Base-by-base conservation (phyloP, 306 rosid genomes). In the Biancaea sappan region DNA sequence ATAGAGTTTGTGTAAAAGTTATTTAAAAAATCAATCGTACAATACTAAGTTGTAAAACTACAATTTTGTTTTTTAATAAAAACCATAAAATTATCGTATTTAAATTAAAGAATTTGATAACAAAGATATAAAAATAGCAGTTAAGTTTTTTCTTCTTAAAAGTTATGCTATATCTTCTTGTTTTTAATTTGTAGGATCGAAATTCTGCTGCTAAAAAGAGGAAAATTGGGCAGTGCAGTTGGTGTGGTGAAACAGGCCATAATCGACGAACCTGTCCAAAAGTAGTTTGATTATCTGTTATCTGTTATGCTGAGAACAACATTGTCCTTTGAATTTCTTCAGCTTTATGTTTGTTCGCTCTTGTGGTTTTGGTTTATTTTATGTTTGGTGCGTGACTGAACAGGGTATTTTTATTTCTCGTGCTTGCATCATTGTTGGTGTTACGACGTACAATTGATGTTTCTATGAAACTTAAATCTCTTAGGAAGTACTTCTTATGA, bases 211-310 rank as follows among this genome's bases (percentile, higher is more conserved):
- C n/a, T 6, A 43, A 2, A 65, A 1, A 0, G 37, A 77, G 8
- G 73, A 77, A 44, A 73, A n/a, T 12, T 16, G 34, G 13, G 29
- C 44, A 35, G 19, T 81, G 84, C 22, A 58, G 74, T 46, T 1
- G 22, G 0, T 65, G 84, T 13, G 46, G 75, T 22, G 19, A 57
- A 76, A 13, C 3, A 6, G 79, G 79, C 22, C 81, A 71, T 43
- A 72, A 65, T n/a, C 61, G 59, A 14, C 28, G 66, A 9, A 54
- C 57, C n/a, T 81, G 75, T 21, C 2, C 18, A 16, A 35, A 6
- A 11, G 69, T 6, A 3, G 6, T 26, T 57, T 61, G 59, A 41
- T 21, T 38, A 19, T 15, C 43, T 28, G 13, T 18, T 51, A 7
- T 72, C 37, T 44, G 34, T 15, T 29, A 19, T 38, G 54, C 48